These are phyloP conservation scores for Tolypocladium nubicola DNA, from an alignment of 2,329 filamentous ascomycete genomes.

Conservation along the genomic window DNA sequence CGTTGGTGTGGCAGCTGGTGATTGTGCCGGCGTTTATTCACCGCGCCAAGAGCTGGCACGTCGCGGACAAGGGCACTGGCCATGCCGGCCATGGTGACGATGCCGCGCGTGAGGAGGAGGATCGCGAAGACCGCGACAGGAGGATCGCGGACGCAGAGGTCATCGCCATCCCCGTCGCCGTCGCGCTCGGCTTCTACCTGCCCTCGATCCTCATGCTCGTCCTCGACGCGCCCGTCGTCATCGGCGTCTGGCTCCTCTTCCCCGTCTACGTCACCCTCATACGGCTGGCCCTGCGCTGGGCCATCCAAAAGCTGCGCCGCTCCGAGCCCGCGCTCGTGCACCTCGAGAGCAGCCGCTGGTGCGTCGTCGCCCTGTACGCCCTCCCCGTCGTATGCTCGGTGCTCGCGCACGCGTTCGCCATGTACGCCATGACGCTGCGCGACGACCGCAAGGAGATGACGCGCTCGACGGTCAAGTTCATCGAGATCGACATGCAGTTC, in stretches of 20 bases:
- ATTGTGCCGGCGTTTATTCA: conserved; percentile 39
- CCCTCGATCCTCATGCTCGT: conserved; percentile 36
- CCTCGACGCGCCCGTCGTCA: conserved; percentile 22
- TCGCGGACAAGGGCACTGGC: background rate
- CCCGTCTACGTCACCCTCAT: conserved; percentile 36
- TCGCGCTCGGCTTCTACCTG: conserved; percentile 35
- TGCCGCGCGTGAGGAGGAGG: conserved; percentile 2
- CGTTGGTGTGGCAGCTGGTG: conserved; percentile 40
- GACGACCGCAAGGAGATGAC: conserved; percentile 41
- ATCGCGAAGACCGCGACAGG: conserved; percentile 14
- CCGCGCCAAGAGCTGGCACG: conserved; percentile 25
- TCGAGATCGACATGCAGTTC: conserved; percentile 35
- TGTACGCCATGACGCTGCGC: conserved; percentile 25
- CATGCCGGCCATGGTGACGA: background rate
- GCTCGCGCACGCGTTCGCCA: conserved; percentile 28
- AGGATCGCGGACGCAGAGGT: conserved; percentile 40
- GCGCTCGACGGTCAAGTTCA: conserved; percentile 31
- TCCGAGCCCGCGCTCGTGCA: conserved; percentile 23
- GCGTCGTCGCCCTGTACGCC: conserved; percentile 31
- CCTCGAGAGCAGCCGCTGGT: conserved; percentile 29
- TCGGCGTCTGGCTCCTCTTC: conserved; percentile 41
- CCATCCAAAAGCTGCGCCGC: conserved; percentile 12
- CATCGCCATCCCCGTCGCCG: conserved; percentile 42
- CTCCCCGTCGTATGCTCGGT: conserved; percentile 33
- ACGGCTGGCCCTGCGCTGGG: conserved; percentile 23